Evolutionary conservation across 2,329 filamentous ascomycete genomes (phyloP), one percentile per base, ranked within the genome.

Genomic region (Botrytis fabae): DNA sequence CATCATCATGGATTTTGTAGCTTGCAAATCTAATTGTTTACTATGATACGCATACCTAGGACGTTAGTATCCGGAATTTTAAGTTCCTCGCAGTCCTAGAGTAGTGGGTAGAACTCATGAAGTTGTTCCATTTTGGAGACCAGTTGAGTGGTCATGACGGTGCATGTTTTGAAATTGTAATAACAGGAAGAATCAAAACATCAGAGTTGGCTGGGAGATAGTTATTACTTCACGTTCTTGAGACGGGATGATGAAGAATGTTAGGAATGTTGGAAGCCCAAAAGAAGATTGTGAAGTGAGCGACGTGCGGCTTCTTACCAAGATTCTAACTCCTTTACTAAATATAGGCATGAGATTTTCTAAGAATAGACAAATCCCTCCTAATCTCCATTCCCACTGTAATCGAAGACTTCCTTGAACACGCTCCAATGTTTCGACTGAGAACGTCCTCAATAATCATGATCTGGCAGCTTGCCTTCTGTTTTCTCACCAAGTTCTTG

Each of bases 211-310:
- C 64, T 7, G 32, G 64, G 64, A 32, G 48, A 68, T 22, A 25
- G 18, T 22, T 32, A 32, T 32, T 42, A 2, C 28, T 18, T 32
- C 48, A 54, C 48, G 48, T 68, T 68, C 46, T 28, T 54, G 46
- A 20, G 5, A 7, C 35, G 25, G 32, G 16, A 46, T 20, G 46
- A 22, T 10, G 16, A 66, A 66, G 32, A 40, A 54, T 40, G 46
- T 38, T 40, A 54, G 46, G 64, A 66, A 54, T 54, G 64, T 57
- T 68, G 64, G 48, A 42, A 68, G 48, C n/a, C 4, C 16, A 14
- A 28, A 40, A 42, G 48, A 28, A 42, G 35, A 28, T 42, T 5
- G 9, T 54, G 48, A 28, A 57, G 25, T 42, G 16, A 10, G 2
- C 22, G 35, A 10, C 32, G 10, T 25, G 35, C 35, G 35, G n/a